These are phyloP conservation scores for Botrytis sinoallii DNA, from an alignment of 2,329 filamentous ascomycete species.

Conservation along the genomic window DNA sequence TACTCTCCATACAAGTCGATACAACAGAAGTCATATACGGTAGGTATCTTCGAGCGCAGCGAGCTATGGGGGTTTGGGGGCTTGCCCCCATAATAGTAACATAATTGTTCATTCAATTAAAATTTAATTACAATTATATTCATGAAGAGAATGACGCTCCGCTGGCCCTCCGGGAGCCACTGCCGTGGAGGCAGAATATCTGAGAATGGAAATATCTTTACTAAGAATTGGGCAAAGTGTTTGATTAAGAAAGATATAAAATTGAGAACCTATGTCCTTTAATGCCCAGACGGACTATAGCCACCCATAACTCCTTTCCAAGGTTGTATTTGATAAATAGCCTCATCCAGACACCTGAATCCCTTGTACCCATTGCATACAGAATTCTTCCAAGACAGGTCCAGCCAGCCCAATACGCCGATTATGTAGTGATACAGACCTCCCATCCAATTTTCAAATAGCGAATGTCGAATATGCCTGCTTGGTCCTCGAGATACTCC, in stretches of 20 bases:
- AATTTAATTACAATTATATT: neutral
- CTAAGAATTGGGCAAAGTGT: neutral
- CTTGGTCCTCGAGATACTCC: neutral
- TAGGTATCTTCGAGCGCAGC: neutral
- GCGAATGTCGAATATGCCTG: neutral
- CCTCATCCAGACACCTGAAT: neutral
- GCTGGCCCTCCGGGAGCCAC: neutral
- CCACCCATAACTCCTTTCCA: neutral
- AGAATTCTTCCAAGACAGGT: neutral
- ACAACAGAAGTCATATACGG: neutral
- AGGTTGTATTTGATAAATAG: neutral
- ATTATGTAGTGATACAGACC: neutral
- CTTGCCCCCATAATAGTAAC: neutral
- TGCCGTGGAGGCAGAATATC: neutral
- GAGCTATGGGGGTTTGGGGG: neutral
- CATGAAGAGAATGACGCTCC: neutral
- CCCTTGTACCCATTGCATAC: neutral
- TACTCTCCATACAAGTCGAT: neutral
- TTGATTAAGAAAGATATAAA: neutral
- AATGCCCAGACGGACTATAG: neutral
- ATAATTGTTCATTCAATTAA: neutral
- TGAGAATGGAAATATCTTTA: neutral
- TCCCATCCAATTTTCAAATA: neutral
- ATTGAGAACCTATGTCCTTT: neutral
- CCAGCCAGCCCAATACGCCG: neutral